Evolutionary conservation across 108 stramenopile genomes (phyloP).

Genomic region (Aurantiochytrium sp.): DNA sequence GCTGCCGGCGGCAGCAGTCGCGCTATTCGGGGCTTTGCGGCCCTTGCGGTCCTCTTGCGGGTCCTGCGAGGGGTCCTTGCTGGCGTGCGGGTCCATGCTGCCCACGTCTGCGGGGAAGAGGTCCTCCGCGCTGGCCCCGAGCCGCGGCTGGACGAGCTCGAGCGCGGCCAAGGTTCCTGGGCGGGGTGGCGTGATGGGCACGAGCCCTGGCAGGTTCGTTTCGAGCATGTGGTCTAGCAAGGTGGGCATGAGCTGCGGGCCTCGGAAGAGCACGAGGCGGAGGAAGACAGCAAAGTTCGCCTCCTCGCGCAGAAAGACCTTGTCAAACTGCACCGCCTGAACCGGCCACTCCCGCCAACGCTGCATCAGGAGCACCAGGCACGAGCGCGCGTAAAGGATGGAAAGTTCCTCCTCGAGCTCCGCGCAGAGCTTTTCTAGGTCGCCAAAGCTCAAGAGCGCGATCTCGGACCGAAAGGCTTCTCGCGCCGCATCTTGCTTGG

Average conservation of each 20-base stretch:
- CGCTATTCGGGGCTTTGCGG: background rate
- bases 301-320: background rate
- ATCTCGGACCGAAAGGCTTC: slow-evolving; percentile 41
- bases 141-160: background rate
- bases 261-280: slow-evolving; percentile 32
- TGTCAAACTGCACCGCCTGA: background rate
- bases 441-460: slow-evolving; percentile 32
- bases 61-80: background rate
- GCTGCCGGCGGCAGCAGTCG: background rate
- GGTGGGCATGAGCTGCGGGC: slow-evolving; percentile 31
- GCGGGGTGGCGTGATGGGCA: background rate
- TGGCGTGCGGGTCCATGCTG: background rate
- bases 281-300: slow-evolving; percentile 13
- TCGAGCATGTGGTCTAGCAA: background rate
- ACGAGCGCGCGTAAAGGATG: slow-evolving; percentile 44
- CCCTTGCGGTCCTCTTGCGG: background rate
- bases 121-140: background rate
- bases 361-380: slow-evolving; percentile 37
- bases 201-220: background rate
- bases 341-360: slow-evolving; percentile 34
- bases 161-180: background rate
- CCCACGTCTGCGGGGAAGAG: background rate
- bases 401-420: slow-evolving; percentile 37
- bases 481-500: background rate
- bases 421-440: slow-evolving; percentile 42